These are phyloP conservation scores for Mortierella alpina DNA, from an alignment of 192 early-diverging fungal species.

Conservation along the genomic window DNA sequence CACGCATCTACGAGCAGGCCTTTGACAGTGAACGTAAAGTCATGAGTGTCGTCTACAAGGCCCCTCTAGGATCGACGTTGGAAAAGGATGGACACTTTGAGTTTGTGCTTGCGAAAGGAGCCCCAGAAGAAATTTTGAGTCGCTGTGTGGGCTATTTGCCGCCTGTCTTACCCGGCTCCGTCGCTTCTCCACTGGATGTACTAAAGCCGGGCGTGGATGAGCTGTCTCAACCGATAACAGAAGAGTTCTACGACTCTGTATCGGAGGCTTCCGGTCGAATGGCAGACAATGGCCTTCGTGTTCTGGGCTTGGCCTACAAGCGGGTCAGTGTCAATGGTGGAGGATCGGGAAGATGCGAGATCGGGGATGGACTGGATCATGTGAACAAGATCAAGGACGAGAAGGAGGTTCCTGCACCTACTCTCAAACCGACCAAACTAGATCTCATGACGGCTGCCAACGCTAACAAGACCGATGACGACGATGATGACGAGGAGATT, in stretches of 20 bases:
- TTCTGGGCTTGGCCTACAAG: slow-evolving; percentile 87
- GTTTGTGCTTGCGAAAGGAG: slow-evolving; percentile 87
- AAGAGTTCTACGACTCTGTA: slow-evolving; percentile 59
- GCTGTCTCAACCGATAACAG: slow-evolving; percentile 58
- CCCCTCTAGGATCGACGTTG: slow-evolving; percentile 18
- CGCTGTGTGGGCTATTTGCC: slow-evolving; percentile 72
- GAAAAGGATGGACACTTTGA: slow-evolving; percentile 35
- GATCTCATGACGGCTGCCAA: slow-evolving; percentile 46
- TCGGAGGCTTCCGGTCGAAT: slow-evolving; percentile 58
- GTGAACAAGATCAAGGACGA: slow-evolving; percentile 59
- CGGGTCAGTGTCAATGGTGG: slow-evolving; percentile 54
- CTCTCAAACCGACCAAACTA: slow-evolving; percentile 24
- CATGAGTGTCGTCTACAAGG: slow-evolving; percentile 86
- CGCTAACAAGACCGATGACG: slow-evolving; percentile 49
- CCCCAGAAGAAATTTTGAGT: slow-evolving; percentile 86
- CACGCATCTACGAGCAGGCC: slow-evolving; percentile 79
- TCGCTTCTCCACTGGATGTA: slow-evolving; percentile 32
- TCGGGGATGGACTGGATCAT: slow-evolving; percentile 51
- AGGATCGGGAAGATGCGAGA: background rate
- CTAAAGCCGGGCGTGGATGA: slow-evolving; percentile 55
- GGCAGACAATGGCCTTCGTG: slow-evolving; percentile 79
- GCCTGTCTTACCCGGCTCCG: slow-evolving; percentile 5
- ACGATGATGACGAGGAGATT: slow-evolving; percentile 51
- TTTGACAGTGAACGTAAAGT: slow-evolving; percentile 95
- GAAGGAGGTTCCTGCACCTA: slow-evolving; percentile 57